Evolutionary conservation across 495 filamentous ascomycete genomes (phyloP).

Genomic region (Neurospora sp.): DNA sequence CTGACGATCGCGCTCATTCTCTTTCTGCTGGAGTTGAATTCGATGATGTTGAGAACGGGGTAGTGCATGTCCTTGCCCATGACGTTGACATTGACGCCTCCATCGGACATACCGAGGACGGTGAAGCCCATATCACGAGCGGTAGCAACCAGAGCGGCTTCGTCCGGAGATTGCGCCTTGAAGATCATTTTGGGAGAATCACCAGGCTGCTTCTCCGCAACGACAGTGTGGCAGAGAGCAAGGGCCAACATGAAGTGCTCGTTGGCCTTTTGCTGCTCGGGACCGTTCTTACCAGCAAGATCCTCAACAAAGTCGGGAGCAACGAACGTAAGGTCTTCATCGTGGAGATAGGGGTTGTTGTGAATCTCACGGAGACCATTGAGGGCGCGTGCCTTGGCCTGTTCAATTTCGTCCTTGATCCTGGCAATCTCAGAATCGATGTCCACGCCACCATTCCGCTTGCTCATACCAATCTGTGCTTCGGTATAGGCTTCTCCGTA

Average conservation of each 20-base stretch:
- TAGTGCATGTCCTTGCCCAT: slow-evolving; percentile 79
- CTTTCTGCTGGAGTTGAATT: slow-evolving; percentile 96
- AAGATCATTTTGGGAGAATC: slow-evolving; percentile 86
- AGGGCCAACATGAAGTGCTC: slow-evolving; percentile 92
- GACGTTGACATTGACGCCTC: slow-evolving; percentile 75
- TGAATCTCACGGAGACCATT: slow-evolving; percentile 62
- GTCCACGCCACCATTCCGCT: slow-evolving; percentile 68
- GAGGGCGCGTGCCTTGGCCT: slow-evolving; percentile 63
- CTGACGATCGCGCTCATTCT: slow-evolving; percentile 96
- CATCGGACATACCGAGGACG: slow-evolving; percentile 68
- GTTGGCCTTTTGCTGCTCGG: slow-evolving; percentile 63
- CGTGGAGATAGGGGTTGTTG: slow-evolving; percentile 82
- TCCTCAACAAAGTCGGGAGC: slow-evolving; percentile 82
- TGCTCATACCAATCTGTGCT: slow-evolving; percentile 90
- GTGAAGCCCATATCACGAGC: slow-evolving; percentile 95
- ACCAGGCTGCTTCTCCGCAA: slow-evolving; percentile 80
- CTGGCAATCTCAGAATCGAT: slow-evolving; percentile 67
- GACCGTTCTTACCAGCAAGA: slow-evolving; percentile 64
- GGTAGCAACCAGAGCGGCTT: slow-evolving; percentile 88
- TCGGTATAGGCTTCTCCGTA: slow-evolving; percentile 98
- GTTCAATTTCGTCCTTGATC: slow-evolving; percentile 69
- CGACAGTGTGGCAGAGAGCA: slow-evolving; percentile 91
- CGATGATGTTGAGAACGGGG: slow-evolving; percentile 84
- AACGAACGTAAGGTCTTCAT: slow-evolving; percentile 85
- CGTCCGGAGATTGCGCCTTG: slow-evolving; percentile 96